phyloP scores from a whole-genome alignment of 208 protist genomes.

The Crithidia brevicula region DNA sequence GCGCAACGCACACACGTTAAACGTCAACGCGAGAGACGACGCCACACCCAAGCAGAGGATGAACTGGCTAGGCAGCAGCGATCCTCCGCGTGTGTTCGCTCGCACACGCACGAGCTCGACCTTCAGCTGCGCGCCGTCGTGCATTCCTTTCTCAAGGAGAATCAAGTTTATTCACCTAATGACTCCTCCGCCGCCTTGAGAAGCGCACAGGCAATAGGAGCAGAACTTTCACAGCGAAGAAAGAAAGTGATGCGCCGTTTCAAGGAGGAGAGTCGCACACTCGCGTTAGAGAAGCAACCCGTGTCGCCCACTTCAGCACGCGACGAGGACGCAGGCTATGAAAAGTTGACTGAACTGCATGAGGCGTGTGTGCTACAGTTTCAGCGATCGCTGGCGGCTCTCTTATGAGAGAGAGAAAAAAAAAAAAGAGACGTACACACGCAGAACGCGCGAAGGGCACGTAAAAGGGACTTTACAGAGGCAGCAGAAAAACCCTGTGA shows the following conservation, averaged over 20 bases:
- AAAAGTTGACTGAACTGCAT: conserved; percentile 4
- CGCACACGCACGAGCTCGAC: conserved; percentile 35
- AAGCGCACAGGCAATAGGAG: neutral
- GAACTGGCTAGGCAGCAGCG: neutral
- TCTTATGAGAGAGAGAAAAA: conserved; percentile 10
- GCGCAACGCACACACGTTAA: conserved; percentile 2
- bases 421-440: neutral
- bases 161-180: neutral
- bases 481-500: too few relatives aligned
- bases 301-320: too few relatives aligned
- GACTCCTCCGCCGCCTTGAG: neutral
- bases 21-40: neutral
- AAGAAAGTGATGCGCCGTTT: neutral
- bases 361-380: conserved; percentile 8
- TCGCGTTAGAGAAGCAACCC: too few relatives aligned
- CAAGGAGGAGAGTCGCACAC: neutral
- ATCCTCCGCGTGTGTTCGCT: neutral
- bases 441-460: too few relatives aligned
- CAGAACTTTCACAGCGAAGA: conserved; percentile 7
- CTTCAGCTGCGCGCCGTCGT: conserved; percentile 54
- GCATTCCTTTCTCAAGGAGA: conserved; percentile 30
- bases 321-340: neutral
- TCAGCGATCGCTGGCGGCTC: conserved; percentile 1
- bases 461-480: too few relatives aligned
- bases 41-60: neutral